Base-by-base conservation (phyloP, 345 rosid genomes). In the Raphanus sativus region DNA sequence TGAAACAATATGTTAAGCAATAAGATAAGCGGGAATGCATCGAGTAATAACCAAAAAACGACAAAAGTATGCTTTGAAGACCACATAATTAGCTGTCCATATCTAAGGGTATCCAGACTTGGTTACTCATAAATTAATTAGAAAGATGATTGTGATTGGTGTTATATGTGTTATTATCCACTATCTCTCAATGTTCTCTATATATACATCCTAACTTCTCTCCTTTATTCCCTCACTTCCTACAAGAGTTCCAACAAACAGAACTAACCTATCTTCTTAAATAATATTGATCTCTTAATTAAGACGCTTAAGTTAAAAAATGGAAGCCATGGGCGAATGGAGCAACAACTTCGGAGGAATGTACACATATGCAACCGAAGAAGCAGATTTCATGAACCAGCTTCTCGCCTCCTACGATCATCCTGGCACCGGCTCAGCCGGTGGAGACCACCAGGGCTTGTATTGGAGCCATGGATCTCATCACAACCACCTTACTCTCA, bases 241-340 rank as follows among this genome's bases (percentile, higher is more conserved):
- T 17, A 42, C 75, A 65, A 65, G 74, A 55, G 75, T 74, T 73
- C 66, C 70, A 80, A 80, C 69, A 62, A 26, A 52, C 50, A 61
- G 52, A 62, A 67, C 77, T 69, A 56, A 69, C 63, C 25, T 55
- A 30, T 58, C 62, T 62, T 68, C 66, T 73, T 63, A 32, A 40
- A 64, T 74, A 69, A 79, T 71, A 63, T 12, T 54, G 30, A 63
- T 29, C 54, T 74, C 75, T 74, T 79, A 12, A 68, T 62, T 69
- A 74, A 72, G 76, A 71, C 50, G 15, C 12, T 40, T 33, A 63
- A 29, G 15, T 29, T 11, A 65, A 2, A 45, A 58, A 67, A 90
- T 90, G 94, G 94, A 88, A 76, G 76, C 85, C 25, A 80, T 83
- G 82, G 89, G 85, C 75, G 92, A 86, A 34, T 91, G 97, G 96